Percentiles rank a stretch among this genome's conserved stretches.
These are phyloP conservation scores for Penicillium cosmopolitanum DNA, from an alignment of 495 filamentous ascomycete genomes.

Conservation along the genomic window DNA sequence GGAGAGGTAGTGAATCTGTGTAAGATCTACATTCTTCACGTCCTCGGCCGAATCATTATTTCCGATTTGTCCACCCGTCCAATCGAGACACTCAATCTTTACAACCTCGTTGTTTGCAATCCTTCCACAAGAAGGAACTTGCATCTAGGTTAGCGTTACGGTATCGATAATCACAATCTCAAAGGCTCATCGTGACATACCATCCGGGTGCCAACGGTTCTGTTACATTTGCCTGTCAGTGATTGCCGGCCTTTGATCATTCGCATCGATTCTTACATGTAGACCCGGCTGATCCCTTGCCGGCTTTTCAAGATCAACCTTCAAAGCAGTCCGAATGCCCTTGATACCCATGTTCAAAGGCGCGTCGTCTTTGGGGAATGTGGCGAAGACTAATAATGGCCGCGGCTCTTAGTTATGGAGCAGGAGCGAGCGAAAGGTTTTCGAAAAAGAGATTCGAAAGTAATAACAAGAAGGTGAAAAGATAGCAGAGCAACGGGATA, in stretches of 20 bases:
- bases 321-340: slow-evolving; percentile 72
- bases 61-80: slow-evolving; percentile 82
- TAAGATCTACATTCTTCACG: slow-evolving; percentile 82
- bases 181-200: slow-evolving; percentile 45
- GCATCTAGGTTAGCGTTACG: background rate
- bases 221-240: slow-evolving; percentile 31
- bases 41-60: slow-evolving; percentile 94
- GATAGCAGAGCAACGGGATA: too few relatives aligned
- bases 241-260: background rate
- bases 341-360: slow-evolving; percentile 53
- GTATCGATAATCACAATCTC: background rate
- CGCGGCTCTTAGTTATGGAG: too few relatives aligned
- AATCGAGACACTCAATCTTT: slow-evolving; percentile 95
- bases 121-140: slow-evolving; percentile 74
- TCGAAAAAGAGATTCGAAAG: background rate
- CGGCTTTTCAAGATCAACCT: slow-evolving; percentile 78
- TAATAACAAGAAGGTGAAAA: background rate
- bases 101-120: slow-evolving; percentile 88
- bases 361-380: background rate
- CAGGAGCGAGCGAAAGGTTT: too few relatives aligned
- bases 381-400: too few relatives aligned
- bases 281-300: slow-evolving; percentile 72
- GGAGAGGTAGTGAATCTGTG: slow-evolving; percentile 81
- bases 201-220: slow-evolving; percentile 96
- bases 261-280: slow-evolving; percentile 61